A percentile compares a stretch with the other conserved stretches of the same genome.
These are phyloP conservation scores for Zalaria sp. DNA, from an alignment of 2,329 filamentous ascomycete species.

Conservation along the genomic window DNA sequence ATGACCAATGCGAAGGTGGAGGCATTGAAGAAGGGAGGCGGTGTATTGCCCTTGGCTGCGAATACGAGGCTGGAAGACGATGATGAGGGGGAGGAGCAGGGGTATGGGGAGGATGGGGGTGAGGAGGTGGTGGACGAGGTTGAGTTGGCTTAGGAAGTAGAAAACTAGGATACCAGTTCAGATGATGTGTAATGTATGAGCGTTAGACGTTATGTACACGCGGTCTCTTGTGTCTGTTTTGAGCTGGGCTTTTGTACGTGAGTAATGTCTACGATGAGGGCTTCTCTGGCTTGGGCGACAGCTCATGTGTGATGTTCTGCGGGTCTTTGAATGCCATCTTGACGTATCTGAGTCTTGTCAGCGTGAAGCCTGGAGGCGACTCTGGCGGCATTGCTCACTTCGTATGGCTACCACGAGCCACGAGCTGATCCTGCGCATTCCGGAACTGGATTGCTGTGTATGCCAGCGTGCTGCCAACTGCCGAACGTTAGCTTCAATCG, in stretches of 20 bases:
- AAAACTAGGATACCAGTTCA: too few relatives aligned
- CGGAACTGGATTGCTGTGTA: constrained; percentile 49
- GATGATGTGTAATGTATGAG: too few relatives aligned
- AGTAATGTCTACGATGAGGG: too few relatives aligned
- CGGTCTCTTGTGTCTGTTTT: too few relatives aligned
- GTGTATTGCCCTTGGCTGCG: constrained; percentile 11
- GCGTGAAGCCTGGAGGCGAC: not conserved
- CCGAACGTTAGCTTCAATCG: not conserved
- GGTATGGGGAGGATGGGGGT: constrained; percentile 20
- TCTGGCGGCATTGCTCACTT: constrained; percentile 34
- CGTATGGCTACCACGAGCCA: constrained; percentile 53
- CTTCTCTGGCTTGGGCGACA: constrained; percentile 26
- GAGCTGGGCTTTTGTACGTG: too few relatives aligned
- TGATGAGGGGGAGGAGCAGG: constrained; percentile 15
- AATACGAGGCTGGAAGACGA: constrained; percentile 18
- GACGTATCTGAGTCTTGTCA: constrained; percentile 32
- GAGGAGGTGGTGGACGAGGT: constrained; percentile 17
- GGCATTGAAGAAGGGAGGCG: constrained; percentile 34
- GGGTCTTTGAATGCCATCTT: constrained; percentile 47
- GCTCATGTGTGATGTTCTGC: constrained; percentile 45
- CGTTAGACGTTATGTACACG: too few relatives aligned
- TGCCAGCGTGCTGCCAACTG: constrained; percentile 51
- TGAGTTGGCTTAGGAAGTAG: not conserved
- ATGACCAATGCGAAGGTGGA: constrained; percentile 70
- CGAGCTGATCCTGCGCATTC: constrained; percentile 43